Evolutionary conservation across 148 eudicot genomes (phyloP), one percentile per base, ranked within the genome.

Genomic region (Limonium bicolor): DNA sequence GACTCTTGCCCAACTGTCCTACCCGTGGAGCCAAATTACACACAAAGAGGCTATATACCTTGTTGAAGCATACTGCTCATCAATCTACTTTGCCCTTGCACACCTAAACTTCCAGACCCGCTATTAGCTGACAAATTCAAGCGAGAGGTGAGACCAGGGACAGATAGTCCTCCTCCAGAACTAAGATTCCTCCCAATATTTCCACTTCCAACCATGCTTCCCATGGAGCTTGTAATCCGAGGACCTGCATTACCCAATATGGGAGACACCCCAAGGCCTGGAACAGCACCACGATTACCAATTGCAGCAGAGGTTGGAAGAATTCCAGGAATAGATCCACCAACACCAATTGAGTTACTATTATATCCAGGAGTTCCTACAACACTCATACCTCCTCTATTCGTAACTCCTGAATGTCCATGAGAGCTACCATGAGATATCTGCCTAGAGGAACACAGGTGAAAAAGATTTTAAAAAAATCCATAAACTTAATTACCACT

Each of bases 261-360:
- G 23, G 84, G 87, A 37, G 84, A 74, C 27, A 84, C 80, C 29
- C 99, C 99, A 5, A 84, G 56, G 27, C 96, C 96, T 33, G 79
- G 73, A 68, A 81, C 93, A 65, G 75, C 66, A 67, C 50, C 70
- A 44, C 95, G 79, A 53, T 80, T 90, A 50, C 93, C 85, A 53
- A 90, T 78, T 35, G 80, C 71, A 38, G 93, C 81, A 68, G 99
- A 90, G 23, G 82, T 78, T 26, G 99, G 77, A 38, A 85, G 76
- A 63, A 90, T 76, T 46, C 99, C 99, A 52, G 99, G 93, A 65
- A 90, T 78, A 7, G 99, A 90, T 54, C 95, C 93, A 45, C 93
- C 88, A 56, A 78, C 77, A 25, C 82, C 87, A 69, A 78, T 90
- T 34, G 81, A 23, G 59, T 54, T 72, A 65, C 68, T 67, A 69